Percentiles rank a stretch among this genome's conserved stretches.
Evolutionary conservation across 2,329 filamentous ascomycete genomes (phyloP).

Genomic region (Beauveria sp.): DNA sequence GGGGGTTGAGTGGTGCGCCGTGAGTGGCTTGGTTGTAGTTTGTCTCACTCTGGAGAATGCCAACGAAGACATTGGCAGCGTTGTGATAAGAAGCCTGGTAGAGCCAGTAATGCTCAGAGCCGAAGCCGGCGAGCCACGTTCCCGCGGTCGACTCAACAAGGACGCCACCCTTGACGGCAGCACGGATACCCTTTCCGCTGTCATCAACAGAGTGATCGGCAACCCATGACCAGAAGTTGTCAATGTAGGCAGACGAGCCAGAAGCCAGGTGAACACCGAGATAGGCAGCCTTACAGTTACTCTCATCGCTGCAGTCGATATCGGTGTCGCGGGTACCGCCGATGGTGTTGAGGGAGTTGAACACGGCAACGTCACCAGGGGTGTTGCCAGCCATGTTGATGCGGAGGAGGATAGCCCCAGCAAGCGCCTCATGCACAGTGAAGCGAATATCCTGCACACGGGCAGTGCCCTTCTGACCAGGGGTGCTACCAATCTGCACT

Average conservation of each 20-base stretch:
- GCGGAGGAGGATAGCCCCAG: conserved; percentile 33
- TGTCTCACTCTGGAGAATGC: conserved; percentile 46
- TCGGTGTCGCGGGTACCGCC: conserved; percentile 34
- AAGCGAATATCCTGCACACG: conserved; percentile 47
- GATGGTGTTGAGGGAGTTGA: conserved; percentile 37
- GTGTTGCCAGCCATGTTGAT: conserved; percentile 39
- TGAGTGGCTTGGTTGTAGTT: conserved; percentile 31
- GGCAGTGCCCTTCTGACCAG: conserved; percentile 40
- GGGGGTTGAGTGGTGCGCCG: conserved; percentile 25
- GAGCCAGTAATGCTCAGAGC: conserved; percentile 49
- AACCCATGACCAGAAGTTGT: conserved; percentile 43
- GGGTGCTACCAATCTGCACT: conserved; percentile 11
- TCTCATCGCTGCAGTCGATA: conserved; percentile 26
- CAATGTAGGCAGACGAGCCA: conserved; percentile 40
- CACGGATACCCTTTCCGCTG: conserved; percentile 37
- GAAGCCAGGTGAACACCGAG: conserved; percentile 40
- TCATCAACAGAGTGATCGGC: conserved; percentile 41
- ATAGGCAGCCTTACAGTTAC: conserved; percentile 39
- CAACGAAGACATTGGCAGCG: conserved; percentile 42
- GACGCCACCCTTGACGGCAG: conserved; percentile 40
- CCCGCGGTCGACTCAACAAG: conserved; percentile 38
- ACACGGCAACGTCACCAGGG: conserved; percentile 43
- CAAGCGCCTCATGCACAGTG: conserved; percentile 38
- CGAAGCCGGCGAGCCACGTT: conserved; percentile 39
- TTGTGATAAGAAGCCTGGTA: conserved; percentile 49